These are phyloP conservation scores for Monosporozyma aquatica DNA, from an alignment of 805 yeast species.

Conservation along the genomic window DNA sequence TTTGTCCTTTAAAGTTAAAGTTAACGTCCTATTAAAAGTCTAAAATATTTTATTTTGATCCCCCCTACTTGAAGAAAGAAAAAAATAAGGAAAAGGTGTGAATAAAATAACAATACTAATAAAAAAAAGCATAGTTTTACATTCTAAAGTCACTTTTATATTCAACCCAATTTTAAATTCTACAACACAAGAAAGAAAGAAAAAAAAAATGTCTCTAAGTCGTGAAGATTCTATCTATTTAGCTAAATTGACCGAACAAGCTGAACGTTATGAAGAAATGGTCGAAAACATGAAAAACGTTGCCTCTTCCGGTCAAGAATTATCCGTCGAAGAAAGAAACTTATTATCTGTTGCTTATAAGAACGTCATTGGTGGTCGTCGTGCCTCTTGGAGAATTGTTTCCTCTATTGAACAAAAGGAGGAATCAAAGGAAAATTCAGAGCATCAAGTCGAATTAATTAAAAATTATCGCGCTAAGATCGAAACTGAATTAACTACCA, in stretches of 20 bases:
- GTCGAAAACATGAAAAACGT: constrained; percentile 97
- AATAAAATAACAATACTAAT: too few relatives aligned
- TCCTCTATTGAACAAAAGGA: constrained; percentile 97
- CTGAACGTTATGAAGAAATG: constrained; percentile 99
- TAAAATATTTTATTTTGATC: too few relatives aligned
- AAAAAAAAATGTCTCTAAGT: constrained; percentile 53
- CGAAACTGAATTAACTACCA: constrained; percentile 83
- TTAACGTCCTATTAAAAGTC: too few relatives aligned
- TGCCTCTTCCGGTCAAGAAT: constrained; percentile 90
- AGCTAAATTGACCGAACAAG: constrained; percentile 98
- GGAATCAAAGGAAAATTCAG: constrained; percentile 83
- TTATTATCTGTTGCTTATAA: constrained; percentile 94
- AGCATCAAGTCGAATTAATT: constrained; percentile 78
- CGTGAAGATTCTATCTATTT: constrained; percentile 98
- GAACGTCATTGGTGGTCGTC: constrained; percentile 97
- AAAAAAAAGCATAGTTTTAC: too few relatives aligned
- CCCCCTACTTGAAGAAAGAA: too few relatives aligned
- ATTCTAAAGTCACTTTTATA: too few relatives aligned
- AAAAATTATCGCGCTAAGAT: constrained; percentile 92
- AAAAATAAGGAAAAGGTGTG: too few relatives aligned
- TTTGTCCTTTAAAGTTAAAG: too few relatives aligned
- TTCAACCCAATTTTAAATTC: not conserved
- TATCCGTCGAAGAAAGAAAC: constrained; percentile 96
- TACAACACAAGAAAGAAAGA: not conserved
- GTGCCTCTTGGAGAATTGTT: constrained; percentile 99